phyloP scores from a whole-genome alignment of 306 rosid species.

The Fragaria nilgerrensis region DNA sequence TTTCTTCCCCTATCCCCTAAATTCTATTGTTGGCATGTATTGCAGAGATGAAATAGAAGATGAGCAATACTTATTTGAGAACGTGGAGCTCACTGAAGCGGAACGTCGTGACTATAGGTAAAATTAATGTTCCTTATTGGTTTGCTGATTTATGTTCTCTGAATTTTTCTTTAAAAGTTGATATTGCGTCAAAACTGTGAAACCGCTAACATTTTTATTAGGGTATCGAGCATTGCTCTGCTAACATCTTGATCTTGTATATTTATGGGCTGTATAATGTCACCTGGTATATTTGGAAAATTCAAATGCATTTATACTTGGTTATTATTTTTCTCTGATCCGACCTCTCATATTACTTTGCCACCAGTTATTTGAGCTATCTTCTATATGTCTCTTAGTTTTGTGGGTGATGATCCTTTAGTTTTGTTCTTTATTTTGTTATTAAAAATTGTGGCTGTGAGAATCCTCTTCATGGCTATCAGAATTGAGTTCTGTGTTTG shows the following conservation, averaged over 20 bases:
- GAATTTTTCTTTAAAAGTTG: neutral
- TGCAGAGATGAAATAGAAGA: conserved; percentile 89
- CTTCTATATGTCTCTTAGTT: neutral
- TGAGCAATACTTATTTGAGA: conserved; percentile 81
- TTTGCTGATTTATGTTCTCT: neutral
- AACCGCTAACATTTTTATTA: neutral
- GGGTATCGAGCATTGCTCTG: neutral
- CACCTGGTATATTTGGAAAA: neutral
- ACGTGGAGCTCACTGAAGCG: conserved; percentile 66
- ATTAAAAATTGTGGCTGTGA: neutral
- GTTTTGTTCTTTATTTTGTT: neutral
- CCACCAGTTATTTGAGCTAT: neutral
- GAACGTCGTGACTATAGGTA: conserved; percentile 72
- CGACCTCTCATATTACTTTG: neutral
- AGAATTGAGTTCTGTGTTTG: neutral
- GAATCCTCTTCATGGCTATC: neutral
- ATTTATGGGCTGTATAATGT: neutral
- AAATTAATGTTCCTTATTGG: neutral
- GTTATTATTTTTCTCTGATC: neutral
- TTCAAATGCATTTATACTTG: neutral
- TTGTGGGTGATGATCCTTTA: neutral
- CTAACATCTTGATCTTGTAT: neutral
- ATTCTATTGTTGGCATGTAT: conserved; percentile 17
- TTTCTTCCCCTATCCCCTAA: neutral
- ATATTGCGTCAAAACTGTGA: neutral